phyloP scores from a whole-genome alignment of 2,329 filamentous ascomycete species.

The Chalaropsis ovoidea region DNA sequence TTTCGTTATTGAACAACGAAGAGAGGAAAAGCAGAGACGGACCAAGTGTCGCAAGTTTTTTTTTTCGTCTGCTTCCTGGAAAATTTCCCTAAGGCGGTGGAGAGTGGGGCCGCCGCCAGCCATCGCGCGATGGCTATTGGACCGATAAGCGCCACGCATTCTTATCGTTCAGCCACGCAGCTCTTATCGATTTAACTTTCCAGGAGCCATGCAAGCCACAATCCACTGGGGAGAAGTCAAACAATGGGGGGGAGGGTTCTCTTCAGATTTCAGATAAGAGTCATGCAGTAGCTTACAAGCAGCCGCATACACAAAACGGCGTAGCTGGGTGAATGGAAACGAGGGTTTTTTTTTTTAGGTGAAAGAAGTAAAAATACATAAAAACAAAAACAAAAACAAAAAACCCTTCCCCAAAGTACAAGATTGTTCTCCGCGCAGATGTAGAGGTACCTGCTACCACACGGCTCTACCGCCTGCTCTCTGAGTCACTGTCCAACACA shows the following conservation, averaged over 20 bases:
- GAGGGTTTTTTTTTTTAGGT: too few species aligned
- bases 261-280: too few species aligned
- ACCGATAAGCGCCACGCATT: conserved; percentile 22
- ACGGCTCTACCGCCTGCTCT: background rate
- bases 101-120: conserved; percentile 23
- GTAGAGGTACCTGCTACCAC: background rate
- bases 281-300: background rate
- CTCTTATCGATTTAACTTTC: background rate
- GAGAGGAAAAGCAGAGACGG: conserved; percentile 16
- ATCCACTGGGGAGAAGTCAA: background rate
- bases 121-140: conserved; percentile 18
- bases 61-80: conserved; percentile 15
- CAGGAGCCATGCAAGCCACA: background rate
- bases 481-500: background rate
- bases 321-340: too few species aligned
- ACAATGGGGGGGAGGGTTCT: background rate
- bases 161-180: conserved; percentile 14
- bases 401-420: too few species aligned
- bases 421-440: too few species aligned
- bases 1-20: conserved; percentile 4
- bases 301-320: background rate
- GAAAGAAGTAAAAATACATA: too few species aligned
- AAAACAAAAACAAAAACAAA: too few species aligned
- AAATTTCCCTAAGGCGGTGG: conserved; percentile 24
- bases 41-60: conserved; percentile 25